Conservation (phyloP, 495 filamentous ascomycete species). For the Penicillium coffeae region DNA sequence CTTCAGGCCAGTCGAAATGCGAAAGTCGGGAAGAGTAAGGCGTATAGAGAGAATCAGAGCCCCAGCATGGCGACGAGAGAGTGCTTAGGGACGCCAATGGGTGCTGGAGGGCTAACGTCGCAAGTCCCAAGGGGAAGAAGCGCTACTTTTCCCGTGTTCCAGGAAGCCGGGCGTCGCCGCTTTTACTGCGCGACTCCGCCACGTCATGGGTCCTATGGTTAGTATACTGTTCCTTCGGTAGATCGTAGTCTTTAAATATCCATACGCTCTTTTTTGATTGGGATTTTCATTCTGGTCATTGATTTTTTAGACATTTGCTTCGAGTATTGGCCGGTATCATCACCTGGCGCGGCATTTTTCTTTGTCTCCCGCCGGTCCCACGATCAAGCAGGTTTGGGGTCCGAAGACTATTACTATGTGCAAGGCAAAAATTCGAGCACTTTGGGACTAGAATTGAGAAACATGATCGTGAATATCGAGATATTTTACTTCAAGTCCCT, state of each 20-base stretch:
- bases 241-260: too few relatives aligned
- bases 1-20: not conserved
- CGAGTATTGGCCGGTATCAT: not conserved
- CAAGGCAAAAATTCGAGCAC: not conserved
- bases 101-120: constrained; percentile 5
- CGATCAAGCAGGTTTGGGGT: not conserved
- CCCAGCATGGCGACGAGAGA: constrained; percentile 6
- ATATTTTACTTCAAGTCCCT: too few relatives aligned
- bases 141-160: constrained; percentile 9
- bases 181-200: constrained; percentile 6
- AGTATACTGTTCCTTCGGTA: too few relatives aligned
- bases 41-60: constrained; percentile 1
- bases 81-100: constrained; percentile 7
- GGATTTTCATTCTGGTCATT: too few relatives aligned
- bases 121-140: constrained; percentile 7
- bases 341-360: not conserved
- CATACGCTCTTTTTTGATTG: too few relatives aligned
- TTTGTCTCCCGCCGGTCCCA: not conserved
- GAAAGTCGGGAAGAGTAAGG: constrained; percentile 1
- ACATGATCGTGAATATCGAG: too few relatives aligned
- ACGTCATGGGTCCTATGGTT: not conserved
- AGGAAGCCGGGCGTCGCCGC: constrained; percentile 10
- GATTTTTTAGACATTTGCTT: not conserved
- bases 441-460: too few relatives aligned
- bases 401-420: not conserved